These are phyloP conservation scores for Termitomyces heimii DNA, from an alignment of 768 basidiomycete genomes.

Conservation along the genomic window DNA sequence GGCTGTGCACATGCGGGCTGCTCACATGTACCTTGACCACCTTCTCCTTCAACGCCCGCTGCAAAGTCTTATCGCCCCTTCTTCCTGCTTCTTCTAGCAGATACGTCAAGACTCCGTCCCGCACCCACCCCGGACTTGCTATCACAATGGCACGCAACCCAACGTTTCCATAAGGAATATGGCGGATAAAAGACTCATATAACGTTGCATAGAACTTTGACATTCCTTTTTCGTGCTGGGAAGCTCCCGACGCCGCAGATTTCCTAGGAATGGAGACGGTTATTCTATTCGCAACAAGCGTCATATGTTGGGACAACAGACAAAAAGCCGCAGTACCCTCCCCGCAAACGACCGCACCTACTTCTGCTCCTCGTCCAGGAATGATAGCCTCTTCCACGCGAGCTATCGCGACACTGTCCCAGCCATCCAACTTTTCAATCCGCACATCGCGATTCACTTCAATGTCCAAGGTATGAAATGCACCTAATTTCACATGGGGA, in stretches of 20 bases:
- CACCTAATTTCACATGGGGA: conserved; percentile 84
- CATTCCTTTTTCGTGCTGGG: conserved; percentile 91
- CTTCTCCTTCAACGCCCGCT: conserved; percentile 73
- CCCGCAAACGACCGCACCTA: conserved; percentile 93
- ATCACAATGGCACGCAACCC: conserved; percentile 87
- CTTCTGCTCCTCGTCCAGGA: conserved; percentile 93
- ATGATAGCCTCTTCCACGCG: conserved; percentile 84
- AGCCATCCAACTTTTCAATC: conserved; percentile 81
- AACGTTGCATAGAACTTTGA: conserved; percentile 76
- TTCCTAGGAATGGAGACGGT: conserved; percentile 89
- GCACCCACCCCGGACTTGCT: conserved; percentile 95
- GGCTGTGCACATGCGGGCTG: conserved; percentile 92
- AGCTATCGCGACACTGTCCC: conserved; percentile 85
- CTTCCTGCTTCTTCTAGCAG: conserved; percentile 76
- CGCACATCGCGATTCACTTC: conserved; percentile 88
- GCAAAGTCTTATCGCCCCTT: conserved; percentile 78
- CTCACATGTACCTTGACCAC: conserved; percentile 87
- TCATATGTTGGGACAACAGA: conserved; percentile 95
- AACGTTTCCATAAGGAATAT: conserved; percentile 77
- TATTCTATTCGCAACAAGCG: conserved; percentile 85
- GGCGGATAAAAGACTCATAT: conserved; percentile 82
- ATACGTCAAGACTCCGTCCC: conserved; percentile 82
- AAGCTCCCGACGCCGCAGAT: conserved; percentile 70
- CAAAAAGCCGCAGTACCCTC: conserved; percentile 96
- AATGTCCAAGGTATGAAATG: conserved; percentile 91